Conservation (phyloP, 805 yeast genomes). For the Candida montana region DNA sequence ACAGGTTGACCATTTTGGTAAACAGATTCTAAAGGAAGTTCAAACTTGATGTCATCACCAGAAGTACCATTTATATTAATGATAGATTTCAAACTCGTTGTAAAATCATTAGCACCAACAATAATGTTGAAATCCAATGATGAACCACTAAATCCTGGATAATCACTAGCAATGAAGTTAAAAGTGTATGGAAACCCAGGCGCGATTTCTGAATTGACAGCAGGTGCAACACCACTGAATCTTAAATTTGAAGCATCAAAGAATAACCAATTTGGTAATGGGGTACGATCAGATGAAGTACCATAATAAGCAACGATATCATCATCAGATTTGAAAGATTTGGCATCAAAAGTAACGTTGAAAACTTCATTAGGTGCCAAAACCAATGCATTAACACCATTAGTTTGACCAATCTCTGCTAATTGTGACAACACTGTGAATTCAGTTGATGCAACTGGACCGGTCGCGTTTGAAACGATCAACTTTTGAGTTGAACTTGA, state of each 20-base stretch:
- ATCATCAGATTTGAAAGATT: conserved; percentile 53
- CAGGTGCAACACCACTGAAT: conserved; percentile 85
- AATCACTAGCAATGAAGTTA: conserved; percentile 74
- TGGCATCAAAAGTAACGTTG: conserved; percentile 53
- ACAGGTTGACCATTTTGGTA: conserved; percentile 58
- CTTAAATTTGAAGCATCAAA: conserved; percentile 59
- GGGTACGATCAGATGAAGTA: conserved; percentile 71
- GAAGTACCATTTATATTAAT: conserved; percentile 63
- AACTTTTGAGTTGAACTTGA: conserved; percentile 49
- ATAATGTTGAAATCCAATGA: conserved; percentile 64
- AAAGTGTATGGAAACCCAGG: conserved; percentile 73
- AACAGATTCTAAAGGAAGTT: conserved; percentile 60
- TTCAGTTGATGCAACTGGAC: conserved; percentile 42
- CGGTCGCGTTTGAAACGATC: conserved; percentile 52
- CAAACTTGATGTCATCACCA: conserved; percentile 45
- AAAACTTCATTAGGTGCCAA: conserved; percentile 66
- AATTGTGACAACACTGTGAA: conserved; percentile 48
- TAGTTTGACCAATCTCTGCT: conserved; percentile 62
- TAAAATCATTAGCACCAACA: conserved; percentile 84
- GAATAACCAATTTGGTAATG: conserved; percentile 85
- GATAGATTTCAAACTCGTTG: conserved; percentile 56
- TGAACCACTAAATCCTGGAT: conserved; percentile 66
- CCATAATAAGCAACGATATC: conserved; percentile 70
- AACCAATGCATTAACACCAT: conserved; percentile 71
- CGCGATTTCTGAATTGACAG: conserved; percentile 79